phyloP scores from a whole-genome alignment of 441 rosid species.

The Geranium incanum region DNA sequence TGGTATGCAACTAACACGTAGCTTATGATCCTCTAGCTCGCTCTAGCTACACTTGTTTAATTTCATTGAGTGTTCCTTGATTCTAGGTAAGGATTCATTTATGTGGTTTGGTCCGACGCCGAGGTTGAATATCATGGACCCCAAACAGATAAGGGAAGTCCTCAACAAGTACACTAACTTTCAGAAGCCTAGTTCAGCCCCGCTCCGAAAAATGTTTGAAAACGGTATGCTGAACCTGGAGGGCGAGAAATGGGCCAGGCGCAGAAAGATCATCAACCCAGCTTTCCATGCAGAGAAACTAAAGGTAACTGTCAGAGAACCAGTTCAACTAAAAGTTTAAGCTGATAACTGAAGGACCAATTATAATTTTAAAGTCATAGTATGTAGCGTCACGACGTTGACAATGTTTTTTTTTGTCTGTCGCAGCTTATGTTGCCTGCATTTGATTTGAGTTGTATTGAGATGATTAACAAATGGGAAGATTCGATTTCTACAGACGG shows the following conservation, averaged over 20 bases:
- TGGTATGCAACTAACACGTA: constrained; percentile 13
- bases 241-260: constrained; percentile 22
- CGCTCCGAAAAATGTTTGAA: neutral
- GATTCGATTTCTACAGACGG: constrained; percentile 9
- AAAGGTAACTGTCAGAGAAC: constrained; percentile 15
- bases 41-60: too few relatives aligned
- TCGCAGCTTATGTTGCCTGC: constrained; percentile 18
- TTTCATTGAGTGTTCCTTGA: too few relatives aligned
- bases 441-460: constrained; percentile 20
- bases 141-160: constrained; percentile 27
- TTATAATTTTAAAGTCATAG: too few relatives aligned
- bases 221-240: constrained; percentile 18
- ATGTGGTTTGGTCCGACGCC: constrained; percentile 30
- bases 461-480: constrained; percentile 18
- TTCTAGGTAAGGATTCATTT: constrained; percentile 20
- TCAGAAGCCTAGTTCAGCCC: constrained; percentile 12
- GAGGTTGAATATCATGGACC: constrained; percentile 27
- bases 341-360: too few relatives aligned
- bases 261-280: constrained; percentile 18
- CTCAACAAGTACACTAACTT: constrained; percentile 19
- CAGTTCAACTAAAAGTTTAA: neutral
- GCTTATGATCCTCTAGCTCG: too few relatives aligned
- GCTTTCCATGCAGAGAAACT: constrained; percentile 23
- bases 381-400: too few relatives aligned
- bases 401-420: neutral